These are phyloP conservation scores for Bombardia bombarda DNA, from an alignment of 495 filamentous ascomycete species.

Conservation along the genomic window DNA sequence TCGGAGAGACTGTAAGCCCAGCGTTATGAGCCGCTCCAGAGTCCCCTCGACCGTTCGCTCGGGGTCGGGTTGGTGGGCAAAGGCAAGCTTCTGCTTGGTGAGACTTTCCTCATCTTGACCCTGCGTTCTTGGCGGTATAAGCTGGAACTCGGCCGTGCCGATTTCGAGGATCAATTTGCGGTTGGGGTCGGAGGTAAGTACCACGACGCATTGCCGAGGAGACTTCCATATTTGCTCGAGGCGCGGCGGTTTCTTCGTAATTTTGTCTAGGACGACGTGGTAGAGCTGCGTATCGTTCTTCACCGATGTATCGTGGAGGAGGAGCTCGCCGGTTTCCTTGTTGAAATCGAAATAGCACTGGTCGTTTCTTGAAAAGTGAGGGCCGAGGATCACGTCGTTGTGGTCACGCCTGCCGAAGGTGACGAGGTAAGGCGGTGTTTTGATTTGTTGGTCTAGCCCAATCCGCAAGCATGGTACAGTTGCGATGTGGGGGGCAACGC, in stretches of 20 bases:
- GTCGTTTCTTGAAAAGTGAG: constrained; percentile 8
- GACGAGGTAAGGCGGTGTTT: constrained; percentile 8
- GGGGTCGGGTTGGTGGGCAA: constrained; percentile 6
- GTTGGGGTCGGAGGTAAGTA: constrained; percentile 8
- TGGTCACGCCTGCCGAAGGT: constrained; percentile 7
- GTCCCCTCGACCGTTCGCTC: constrained; percentile 7
- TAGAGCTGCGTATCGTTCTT: constrained; percentile 8
- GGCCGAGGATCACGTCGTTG: constrained; percentile 8
- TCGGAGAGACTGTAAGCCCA: constrained; percentile 7
- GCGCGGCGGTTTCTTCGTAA: background rate
- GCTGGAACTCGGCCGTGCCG: constrained; percentile 3
- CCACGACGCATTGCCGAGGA: constrained; percentile 10
- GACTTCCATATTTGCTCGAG: constrained; percentile 7
- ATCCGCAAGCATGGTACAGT: constrained; percentile 2
- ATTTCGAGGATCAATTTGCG: constrained; percentile 8
- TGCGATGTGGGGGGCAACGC: background rate
- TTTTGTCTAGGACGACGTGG: background rate
- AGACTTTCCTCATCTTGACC: constrained; percentile 3
- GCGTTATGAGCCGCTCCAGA: constrained; percentile 6
- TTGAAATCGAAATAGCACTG: constrained; percentile 12
- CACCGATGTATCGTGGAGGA: constrained; percentile 9
- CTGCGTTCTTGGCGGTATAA: constrained; percentile 4
- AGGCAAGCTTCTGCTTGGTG: constrained; percentile 5
- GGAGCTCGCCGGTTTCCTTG: constrained; percentile 9
- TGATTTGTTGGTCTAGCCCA: constrained; percentile 5